Evolutionary conservation across 805 yeast species (phyloP).

Genomic region (Alloascoidea hylecoeti): DNA sequence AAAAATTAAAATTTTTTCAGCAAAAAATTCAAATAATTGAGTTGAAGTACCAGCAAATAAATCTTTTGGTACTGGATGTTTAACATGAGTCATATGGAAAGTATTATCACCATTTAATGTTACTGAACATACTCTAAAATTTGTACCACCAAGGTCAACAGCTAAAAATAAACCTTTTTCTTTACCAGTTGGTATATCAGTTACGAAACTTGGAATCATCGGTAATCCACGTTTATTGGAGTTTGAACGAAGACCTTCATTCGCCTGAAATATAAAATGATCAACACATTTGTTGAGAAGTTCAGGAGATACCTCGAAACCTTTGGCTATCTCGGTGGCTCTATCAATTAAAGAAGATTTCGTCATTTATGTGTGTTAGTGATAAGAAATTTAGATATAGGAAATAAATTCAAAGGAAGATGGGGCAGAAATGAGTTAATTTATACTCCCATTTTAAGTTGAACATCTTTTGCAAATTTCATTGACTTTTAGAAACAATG

Average conservation of each 20-base stretch:
- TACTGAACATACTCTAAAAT: conserved; percentile 89
- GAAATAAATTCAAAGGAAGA: too few species aligned
- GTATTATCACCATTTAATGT: conserved; percentile 46
- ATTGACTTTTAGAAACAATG: too few species aligned
- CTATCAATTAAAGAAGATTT: too few species aligned
- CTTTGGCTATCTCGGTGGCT: conserved; percentile 8
- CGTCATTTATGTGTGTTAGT: too few species aligned
- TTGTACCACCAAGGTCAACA: conserved; percentile 93
- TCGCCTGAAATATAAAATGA: conserved; percentile 12
- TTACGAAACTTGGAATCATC: conserved; percentile 90
- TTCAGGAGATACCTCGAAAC: conserved; percentile 10
- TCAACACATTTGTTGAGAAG: conserved; percentile 11
- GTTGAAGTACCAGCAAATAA: conserved; percentile 51
- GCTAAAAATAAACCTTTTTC: conserved; percentile 79
- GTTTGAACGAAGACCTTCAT: conserved; percentile 14
- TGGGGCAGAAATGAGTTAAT: too few species aligned
- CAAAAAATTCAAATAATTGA: conserved; percentile 63
- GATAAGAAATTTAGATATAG: too few species aligned
- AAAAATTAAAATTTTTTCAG: conserved; percentile 53
- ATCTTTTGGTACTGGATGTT: conserved; percentile 67
- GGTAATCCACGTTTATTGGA: conserved; percentile 17
- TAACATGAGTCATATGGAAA: conserved; percentile 62
- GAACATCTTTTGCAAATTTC: too few species aligned
- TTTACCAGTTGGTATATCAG: conserved; percentile 71
- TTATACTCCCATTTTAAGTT: too few species aligned